Evolutionary conservation across 1,284 basidiomycete genomes (phyloP).

Genomic region (Rhodofomes roseus): DNA sequence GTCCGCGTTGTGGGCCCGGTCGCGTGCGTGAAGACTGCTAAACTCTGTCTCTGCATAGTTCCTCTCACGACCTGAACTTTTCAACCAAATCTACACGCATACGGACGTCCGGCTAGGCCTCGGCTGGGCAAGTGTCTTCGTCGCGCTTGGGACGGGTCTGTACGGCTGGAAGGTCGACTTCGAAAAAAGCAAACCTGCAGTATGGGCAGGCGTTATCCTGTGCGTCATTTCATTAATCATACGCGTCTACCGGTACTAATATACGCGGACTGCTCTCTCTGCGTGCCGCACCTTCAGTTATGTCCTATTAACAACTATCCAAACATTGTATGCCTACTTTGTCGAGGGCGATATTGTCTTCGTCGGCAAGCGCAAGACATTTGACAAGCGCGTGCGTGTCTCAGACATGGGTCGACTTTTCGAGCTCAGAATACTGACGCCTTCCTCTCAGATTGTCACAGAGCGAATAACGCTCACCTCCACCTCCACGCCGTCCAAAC

Average conservation of each 20-base stretch:
- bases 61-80: constrained; percentile 73
- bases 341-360: constrained; percentile 80
- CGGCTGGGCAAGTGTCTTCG: constrained; percentile 80
- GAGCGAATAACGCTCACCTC: constrained; percentile 77
- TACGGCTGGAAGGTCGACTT: constrained; percentile 87
- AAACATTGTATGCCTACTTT: constrained; percentile 77
- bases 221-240: constrained; percentile 35
- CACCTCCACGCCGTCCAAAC: constrained; percentile 48
- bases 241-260: not conserved
- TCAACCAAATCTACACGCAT: constrained; percentile 82
- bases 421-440: not conserved
- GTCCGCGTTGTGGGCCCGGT: not conserved
- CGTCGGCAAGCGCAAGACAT: constrained; percentile 78
- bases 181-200: constrained; percentile 76
- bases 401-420: not conserved
- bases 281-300: constrained; percentile 49
- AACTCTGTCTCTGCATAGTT: constrained; percentile 45
- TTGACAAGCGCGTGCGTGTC: constrained; percentile 69
- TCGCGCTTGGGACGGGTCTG: constrained; percentile 75
- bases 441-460: constrained; percentile 62
- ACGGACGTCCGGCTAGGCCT: constrained; percentile 82
- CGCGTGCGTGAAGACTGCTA: not conserved
- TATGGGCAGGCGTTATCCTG: constrained; percentile 76
- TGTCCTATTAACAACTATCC: constrained; percentile 60
- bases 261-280: not conserved